Evolutionary conservation across 192 early-diverging fungal species (phyloP).

Genomic region (Mortierella claussenii): DNA sequence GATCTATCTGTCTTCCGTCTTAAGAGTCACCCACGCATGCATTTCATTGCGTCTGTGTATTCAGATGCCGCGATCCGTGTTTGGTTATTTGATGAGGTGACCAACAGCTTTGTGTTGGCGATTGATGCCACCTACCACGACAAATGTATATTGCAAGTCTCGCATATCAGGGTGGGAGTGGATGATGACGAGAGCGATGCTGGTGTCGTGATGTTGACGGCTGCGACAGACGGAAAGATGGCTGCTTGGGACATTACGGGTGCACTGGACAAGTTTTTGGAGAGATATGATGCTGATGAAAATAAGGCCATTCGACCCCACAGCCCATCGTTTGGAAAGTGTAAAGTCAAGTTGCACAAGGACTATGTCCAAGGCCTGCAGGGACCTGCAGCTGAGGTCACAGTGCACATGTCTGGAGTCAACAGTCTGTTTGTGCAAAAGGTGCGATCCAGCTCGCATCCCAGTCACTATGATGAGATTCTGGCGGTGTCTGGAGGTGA

Average conservation of each 20-base stretch:
- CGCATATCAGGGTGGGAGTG: constrained; percentile 36
- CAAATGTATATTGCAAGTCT: constrained; percentile 74
- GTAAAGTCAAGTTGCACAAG: not conserved
- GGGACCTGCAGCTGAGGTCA: constrained; percentile 4
- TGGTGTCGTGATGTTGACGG: constrained; percentile 63
- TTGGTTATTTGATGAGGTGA: constrained; percentile 69
- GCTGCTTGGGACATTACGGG: constrained; percentile 61
- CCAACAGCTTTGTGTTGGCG: constrained; percentile 59
- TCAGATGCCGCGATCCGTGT: constrained; percentile 73
- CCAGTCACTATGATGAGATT: constrained; percentile 1
- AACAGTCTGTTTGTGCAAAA: constrained; percentile 67
- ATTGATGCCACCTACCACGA: constrained; percentile 62
- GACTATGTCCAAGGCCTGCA: constrained; percentile 21
- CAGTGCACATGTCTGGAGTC: constrained; percentile 79
- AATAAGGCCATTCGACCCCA: constrained; percentile 6
- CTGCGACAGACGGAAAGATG: constrained; percentile 66
- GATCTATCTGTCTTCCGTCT: constrained; percentile 64
- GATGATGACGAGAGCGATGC: too few species aligned
- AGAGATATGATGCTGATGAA: constrained; percentile 4
- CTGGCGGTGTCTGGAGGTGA: constrained; percentile 81
- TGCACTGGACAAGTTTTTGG: constrained; percentile 24
- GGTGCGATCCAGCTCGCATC: not conserved
- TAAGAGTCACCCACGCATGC: constrained; percentile 11
- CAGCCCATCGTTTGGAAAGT: constrained; percentile 19
- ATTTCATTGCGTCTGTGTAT: constrained; percentile 75